These are phyloP conservation scores for Calonectria hongkongensis DNA, from an alignment of 2,329 filamentous ascomycete genomes.

Conservation along the genomic window DNA sequence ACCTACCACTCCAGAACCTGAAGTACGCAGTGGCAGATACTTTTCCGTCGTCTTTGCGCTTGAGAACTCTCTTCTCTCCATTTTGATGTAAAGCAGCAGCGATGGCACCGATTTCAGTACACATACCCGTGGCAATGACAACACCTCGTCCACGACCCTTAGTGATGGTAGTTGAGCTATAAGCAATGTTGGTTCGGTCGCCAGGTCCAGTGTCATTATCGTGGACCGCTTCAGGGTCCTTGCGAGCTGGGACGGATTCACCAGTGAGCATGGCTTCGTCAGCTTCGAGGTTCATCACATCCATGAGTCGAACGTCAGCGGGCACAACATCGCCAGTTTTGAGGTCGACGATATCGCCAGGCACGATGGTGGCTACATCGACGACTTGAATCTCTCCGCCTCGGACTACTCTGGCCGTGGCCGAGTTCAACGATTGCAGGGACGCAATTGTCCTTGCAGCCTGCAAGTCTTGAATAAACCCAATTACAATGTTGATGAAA, in stretches of 20 bases:
- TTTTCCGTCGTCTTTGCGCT: slow-evolving; percentile 19
- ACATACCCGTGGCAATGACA: slow-evolving; percentile 76
- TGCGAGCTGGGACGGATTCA: slow-evolving; percentile 74
- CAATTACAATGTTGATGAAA: slow-evolving; percentile 70
- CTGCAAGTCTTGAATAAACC: slow-evolving; percentile 65
- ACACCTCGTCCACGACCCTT: slow-evolving; percentile 75
- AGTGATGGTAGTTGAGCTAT: slow-evolving; percentile 75
- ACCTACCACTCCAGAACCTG: slow-evolving; percentile 57
- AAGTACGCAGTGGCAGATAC: slow-evolving; percentile 17
- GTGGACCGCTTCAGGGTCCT: slow-evolving; percentile 66
- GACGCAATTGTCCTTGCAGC: slow-evolving; percentile 66
- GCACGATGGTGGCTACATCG: slow-evolving; percentile 65
- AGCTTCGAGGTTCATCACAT: slow-evolving; percentile 77
- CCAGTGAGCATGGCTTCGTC: slow-evolving; percentile 78
- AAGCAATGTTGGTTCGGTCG: slow-evolving; percentile 75
- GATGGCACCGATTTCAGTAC: slow-evolving; percentile 76
- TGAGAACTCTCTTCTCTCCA: slow-evolving; percentile 34
- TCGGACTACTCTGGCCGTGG: slow-evolving; percentile 62
- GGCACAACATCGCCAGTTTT: slow-evolving; percentile 74
- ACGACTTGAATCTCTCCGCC: slow-evolving; percentile 58
- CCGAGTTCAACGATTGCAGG: slow-evolving; percentile 58
- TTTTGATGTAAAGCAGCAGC: slow-evolving; percentile 63
- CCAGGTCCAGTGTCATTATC: slow-evolving; percentile 62
- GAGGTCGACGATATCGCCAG: slow-evolving; percentile 71
- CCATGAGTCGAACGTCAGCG: slow-evolving; percentile 72